These are phyloP conservation scores for Mariannaea elegans DNA, from an alignment of 2,329 filamentous ascomycete genomes.

Conservation along the genomic window DNA sequence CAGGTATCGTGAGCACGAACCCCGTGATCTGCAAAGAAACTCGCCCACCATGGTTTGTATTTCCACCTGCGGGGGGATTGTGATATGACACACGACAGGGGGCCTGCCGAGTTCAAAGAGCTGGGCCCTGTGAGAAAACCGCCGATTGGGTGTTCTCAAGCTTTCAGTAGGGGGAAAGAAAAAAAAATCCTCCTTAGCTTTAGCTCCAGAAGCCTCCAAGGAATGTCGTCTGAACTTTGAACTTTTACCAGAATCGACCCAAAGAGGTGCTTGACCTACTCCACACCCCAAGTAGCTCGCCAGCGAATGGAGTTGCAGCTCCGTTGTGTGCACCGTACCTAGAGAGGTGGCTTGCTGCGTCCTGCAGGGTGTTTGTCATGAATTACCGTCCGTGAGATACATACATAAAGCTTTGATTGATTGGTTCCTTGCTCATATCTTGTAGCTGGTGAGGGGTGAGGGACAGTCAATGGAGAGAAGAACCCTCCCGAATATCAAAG, in stretches of 20 bases:
- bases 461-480: too few species aligned
- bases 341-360: too few species aligned
- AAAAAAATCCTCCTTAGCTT: too few species aligned
- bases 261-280: neutral
- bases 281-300: neutral
- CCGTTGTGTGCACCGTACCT: neutral
- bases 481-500: too few species aligned
- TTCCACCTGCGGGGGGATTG: neutral
- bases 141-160: slow-evolving; percentile 32
- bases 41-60: neutral
- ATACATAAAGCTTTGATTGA: too few species aligned
- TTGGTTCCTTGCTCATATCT: too few species aligned
- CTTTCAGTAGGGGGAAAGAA: slow-evolving; percentile 3
- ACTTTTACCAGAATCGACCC: too few species aligned
- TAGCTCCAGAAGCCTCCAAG: too few species aligned
- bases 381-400: too few species aligned
- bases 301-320: neutral
- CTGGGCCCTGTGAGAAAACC: slow-evolving; percentile 14
- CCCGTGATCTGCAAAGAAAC: slow-evolving; percentile 1
- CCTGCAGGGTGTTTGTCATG: too few species aligned
- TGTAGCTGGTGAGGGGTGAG: too few species aligned
- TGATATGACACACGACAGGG: neutral
- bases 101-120: slow-evolving; percentile 2
- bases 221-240: too few species aligned
- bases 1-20: slow-evolving; percentile 3